These are phyloP conservation scores for Kwoniella heveanensis DNA, from an alignment of 768 basidiomycete species.

Conservation along the genomic window DNA sequence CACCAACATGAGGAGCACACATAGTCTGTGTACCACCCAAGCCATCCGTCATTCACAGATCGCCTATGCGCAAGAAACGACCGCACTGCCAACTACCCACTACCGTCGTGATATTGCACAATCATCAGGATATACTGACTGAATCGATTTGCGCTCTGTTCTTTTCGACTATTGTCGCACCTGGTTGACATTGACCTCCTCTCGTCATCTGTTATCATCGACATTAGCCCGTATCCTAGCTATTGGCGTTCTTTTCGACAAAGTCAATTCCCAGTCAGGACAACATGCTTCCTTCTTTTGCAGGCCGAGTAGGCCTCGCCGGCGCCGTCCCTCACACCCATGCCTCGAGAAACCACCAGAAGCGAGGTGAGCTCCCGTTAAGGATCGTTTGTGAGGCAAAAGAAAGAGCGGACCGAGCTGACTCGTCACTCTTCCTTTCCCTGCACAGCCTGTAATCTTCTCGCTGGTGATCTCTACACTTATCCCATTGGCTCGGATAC, in stretches of 20 bases:
- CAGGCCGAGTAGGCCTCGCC: slow-evolving; percentile 41
- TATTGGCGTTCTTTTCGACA: slow-evolving; percentile 3
- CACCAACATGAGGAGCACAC: neutral
- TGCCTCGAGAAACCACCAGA: slow-evolving; percentile 11
- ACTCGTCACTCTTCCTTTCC: neutral
- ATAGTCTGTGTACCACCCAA: slow-evolving; percentile 6
- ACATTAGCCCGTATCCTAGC: neutral
- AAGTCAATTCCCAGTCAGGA: neutral
- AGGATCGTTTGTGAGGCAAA: too few species aligned
- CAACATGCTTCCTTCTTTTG: slow-evolving; percentile 23
- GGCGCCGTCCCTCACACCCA: slow-evolving; percentile 22
- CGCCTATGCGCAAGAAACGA: too few species aligned
- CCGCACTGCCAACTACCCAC: too few species aligned
- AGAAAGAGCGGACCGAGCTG: too few species aligned
- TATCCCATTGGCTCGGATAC: slow-evolving; percentile 43
- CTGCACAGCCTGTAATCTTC: slow-evolving; percentile 46
- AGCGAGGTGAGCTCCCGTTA: slow-evolving; percentile 33
- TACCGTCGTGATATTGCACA: neutral
- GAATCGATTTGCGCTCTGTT: too few species aligned
- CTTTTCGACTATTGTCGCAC: neutral
- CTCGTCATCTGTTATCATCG: neutral
- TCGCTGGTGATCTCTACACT: slow-evolving; percentile 53
- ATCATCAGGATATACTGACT: neutral
- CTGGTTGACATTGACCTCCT: neutral
- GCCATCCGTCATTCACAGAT: slow-evolving; percentile 6